Percentiles rank a stretch among this genome's conserved stretches.
Evolutionary conservation across 345 rosid species (phyloP).

Genomic region (Theobroma cacao): DNA sequence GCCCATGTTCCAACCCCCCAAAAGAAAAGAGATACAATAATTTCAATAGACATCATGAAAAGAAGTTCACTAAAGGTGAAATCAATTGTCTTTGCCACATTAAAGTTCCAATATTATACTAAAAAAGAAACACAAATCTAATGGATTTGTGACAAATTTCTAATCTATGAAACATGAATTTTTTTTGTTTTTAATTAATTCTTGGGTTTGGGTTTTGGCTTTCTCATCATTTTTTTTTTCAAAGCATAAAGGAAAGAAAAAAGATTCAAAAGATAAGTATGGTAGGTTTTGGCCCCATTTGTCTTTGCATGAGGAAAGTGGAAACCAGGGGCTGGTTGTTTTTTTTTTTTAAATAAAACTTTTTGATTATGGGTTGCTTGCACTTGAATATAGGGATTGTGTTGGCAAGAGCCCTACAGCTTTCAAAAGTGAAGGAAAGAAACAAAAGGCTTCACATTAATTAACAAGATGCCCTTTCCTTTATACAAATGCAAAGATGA

Average conservation of each 20-base stretch:
- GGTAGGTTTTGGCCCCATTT: constrained; percentile 31
- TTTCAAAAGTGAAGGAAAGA: constrained; percentile 4
- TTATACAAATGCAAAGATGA: not conserved
- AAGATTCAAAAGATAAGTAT: constrained; percentile 17
- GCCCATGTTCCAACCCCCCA: constrained; percentile 44
- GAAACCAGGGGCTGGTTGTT: not conserved
- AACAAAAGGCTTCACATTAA: constrained; percentile 4
- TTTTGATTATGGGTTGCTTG: constrained; percentile 21
- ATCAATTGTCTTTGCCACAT: constrained; percentile 32
- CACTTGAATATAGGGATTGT: constrained; percentile 26
- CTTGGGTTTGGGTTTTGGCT: constrained; percentile 9
- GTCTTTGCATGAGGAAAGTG: constrained; percentile 21
- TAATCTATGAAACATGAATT: constrained; percentile 12
- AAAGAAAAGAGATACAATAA: constrained; percentile 28
- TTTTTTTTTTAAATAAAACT: not conserved
- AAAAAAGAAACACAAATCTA: constrained; percentile 16
- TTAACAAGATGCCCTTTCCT: constrained; percentile 6
- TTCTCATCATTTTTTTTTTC: constrained; percentile 16
- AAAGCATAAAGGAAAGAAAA: constrained; percentile 14
- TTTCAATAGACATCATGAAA: constrained; percentile 45
- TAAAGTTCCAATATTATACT: constrained; percentile 28
- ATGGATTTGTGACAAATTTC: constrained; percentile 26
- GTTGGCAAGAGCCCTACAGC: constrained; percentile 1
- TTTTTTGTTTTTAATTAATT: constrained; percentile 6
- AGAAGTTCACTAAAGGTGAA: constrained; percentile 57